A percentile compares a stretch with the other conserved stretches of the same genome.
phyloP scores from a whole-genome alignment of 2,329 filamentous ascomycete species.

The Lecanicillium sp. region DNA sequence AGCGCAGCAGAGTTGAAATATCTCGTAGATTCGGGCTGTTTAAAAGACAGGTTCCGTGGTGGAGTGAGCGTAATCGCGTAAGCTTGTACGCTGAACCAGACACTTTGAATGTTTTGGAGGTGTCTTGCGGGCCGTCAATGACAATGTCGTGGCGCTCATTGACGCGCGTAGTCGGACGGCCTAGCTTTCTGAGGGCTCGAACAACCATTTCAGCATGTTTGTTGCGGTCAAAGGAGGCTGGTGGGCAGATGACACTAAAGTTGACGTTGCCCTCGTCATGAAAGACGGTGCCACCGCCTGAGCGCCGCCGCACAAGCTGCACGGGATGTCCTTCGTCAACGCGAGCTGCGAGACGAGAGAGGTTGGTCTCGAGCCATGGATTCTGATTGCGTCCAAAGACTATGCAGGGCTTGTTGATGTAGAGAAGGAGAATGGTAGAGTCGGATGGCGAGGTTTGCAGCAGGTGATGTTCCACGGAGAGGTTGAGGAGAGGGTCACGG shows the following conservation, averaged over 20 bases:
- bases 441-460: slow-evolving; percentile 64
- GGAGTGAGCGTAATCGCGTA: slow-evolving; percentile 69
- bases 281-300: slow-evolving; percentile 87
- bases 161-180: slow-evolving; percentile 55
- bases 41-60: slow-evolving; percentile 88
- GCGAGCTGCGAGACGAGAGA: slow-evolving; percentile 44
- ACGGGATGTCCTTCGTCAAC: slow-evolving; percentile 21
- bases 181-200: slow-evolving; percentile 60
- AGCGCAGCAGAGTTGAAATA: slow-evolving; percentile 64
- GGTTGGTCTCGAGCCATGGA: slow-evolving; percentile 86
- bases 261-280: slow-evolving; percentile 92
- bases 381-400: slow-evolving; percentile 97
- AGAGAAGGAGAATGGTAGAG: slow-evolving; percentile 76
- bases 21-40: slow-evolving; percentile 62
- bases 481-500: slow-evolving; percentile 75
- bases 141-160: slow-evolving; percentile 94
- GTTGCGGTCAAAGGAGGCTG: slow-evolving; percentile 68
- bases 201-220: slow-evolving; percentile 91
- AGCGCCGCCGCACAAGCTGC: slow-evolving; percentile 70
- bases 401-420: slow-evolving; percentile 78
- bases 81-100: slow-evolving; percentile 95
- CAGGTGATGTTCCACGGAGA: slow-evolving; percentile 88
- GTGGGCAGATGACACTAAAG: slow-evolving; percentile 83
- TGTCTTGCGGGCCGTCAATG: slow-evolving; percentile 36
- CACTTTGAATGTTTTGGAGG: slow-evolving; percentile 56